Evolutionary conservation across 768 basidiomycete genomes (phyloP).

Genomic region (Boletus rubroflammeus): DNA sequence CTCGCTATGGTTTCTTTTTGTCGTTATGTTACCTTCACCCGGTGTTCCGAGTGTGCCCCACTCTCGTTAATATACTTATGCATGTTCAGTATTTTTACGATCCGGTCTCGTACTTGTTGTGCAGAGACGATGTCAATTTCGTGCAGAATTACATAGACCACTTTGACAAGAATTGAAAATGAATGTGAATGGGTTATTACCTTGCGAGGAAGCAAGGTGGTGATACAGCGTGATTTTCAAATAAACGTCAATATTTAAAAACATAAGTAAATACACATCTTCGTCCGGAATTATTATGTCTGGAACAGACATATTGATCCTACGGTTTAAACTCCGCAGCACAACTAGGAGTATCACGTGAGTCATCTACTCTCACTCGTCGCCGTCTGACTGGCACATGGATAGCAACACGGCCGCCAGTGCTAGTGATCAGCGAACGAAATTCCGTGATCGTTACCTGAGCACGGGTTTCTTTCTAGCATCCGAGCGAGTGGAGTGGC

Average conservation of each 20-base stretch:
- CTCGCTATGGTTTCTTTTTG: background rate
- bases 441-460: background rate
- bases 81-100: slow-evolving; percentile 9
- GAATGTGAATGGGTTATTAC: too few relatives aligned
- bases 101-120: background rate
- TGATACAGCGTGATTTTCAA: too few relatives aligned
- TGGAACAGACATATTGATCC: too few relatives aligned
- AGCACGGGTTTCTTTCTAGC: background rate
- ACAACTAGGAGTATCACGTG: too few relatives aligned
- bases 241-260: too few relatives aligned
- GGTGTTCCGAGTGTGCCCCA: slow-evolving; percentile 1
- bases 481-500: background rate
- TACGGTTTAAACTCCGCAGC: too few relatives aligned
- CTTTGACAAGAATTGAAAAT: background rate
- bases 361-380: too few relatives aligned
- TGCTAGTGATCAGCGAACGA: background rate
- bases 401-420: too few relatives aligned
- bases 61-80: slow-evolving; percentile 13
- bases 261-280: too few relatives aligned
- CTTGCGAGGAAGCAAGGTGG: too few relatives aligned
- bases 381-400: background rate
- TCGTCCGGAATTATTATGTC: too few relatives aligned
- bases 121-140: slow-evolving; percentile 2
- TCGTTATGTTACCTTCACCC: slow-evolving; percentile 2
- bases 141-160: background rate